Evolutionary conservation across 2,329 filamentous ascomycete species (phyloP).

Genomic region (Arthrobotrys megalospora): DNA sequence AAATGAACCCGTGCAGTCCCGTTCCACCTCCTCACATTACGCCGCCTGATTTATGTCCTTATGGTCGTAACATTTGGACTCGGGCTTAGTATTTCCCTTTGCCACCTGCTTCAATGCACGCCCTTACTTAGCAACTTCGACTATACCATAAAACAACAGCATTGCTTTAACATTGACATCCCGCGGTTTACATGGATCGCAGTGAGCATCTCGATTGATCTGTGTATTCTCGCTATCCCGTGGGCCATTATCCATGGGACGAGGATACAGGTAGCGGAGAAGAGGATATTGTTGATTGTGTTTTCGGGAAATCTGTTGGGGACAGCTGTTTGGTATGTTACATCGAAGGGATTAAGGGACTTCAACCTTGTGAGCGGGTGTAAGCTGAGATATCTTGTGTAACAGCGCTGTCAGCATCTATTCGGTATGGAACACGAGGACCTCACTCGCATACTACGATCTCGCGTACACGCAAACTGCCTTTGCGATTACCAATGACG

Average conservation of each 20-base stretch:
- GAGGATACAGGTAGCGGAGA: constrained; percentile 63
- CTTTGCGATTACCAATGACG: constrained; percentile 65
- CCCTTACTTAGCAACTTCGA: constrained; percentile 65
- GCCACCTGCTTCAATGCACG: constrained; percentile 64
- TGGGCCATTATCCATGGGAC: constrained; percentile 63
- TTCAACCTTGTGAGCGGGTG: not conserved
- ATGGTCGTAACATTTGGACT: constrained; percentile 63
- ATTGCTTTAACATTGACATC: constrained; percentile 65
- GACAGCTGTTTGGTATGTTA: constrained; percentile 64
- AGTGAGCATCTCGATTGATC: constrained; percentile 64
- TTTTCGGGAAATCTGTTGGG: constrained; percentile 65
- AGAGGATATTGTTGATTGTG: constrained; percentile 64
- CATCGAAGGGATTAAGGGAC: not conserved
- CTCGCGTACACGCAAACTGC: constrained; percentile 63
- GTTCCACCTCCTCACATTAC: constrained; percentile 62
- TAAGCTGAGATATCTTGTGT: constrained; percentile 32
- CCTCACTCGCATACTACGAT: constrained; percentile 57
- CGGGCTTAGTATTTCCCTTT: constrained; percentile 61
- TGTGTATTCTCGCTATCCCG: constrained; percentile 64
- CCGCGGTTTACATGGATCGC: constrained; percentile 65
- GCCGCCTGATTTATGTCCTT: constrained; percentile 63
- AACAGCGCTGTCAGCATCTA: constrained; percentile 60
- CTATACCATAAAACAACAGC: constrained; percentile 61
- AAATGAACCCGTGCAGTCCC: constrained; percentile 62
- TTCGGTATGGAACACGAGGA: constrained; percentile 55